These are phyloP conservation scores for Dictyostelium firmibasis DNA, from an alignment of 78 protist genomes.

Conservation along the genomic window DNA sequence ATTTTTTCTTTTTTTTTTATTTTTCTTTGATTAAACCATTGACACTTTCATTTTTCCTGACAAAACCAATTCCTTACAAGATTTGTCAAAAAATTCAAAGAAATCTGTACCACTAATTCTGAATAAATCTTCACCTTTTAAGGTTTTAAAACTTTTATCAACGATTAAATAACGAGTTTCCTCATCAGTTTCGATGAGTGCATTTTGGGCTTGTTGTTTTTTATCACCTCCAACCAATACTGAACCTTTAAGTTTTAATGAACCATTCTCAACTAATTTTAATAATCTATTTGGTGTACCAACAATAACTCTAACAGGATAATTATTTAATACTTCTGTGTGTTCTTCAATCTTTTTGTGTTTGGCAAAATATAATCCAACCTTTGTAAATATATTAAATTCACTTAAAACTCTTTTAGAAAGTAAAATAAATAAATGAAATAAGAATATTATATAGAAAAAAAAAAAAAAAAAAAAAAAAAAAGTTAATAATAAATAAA, in stretches of 20 bases:
- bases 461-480: neutral
- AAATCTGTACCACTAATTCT: conserved; percentile 4
- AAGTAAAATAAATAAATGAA: neutral
- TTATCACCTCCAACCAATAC: neutral
- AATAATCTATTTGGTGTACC: conserved; percentile 70
- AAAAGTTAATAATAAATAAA: neutral
- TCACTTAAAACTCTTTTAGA: neutral
- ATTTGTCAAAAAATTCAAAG: conserved; percentile 14
- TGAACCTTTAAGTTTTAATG: conserved; percentile 43
- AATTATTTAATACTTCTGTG: conserved; percentile 19
- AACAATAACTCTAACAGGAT: conserved; percentile 32
- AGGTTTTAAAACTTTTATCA: conserved; percentile 34
- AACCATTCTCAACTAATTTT: conserved; percentile 44
- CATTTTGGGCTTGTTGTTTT: neutral
- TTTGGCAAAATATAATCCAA: conserved; percentile 68
- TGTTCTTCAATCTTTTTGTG: conserved; percentile 73
- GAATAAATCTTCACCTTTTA: conserved; percentile 27
- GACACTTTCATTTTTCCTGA: conserved; percentile 14
- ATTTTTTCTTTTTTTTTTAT: neutral
- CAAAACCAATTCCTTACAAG: conserved; percentile 30
- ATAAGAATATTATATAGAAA: neutral
- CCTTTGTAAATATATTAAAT: conserved; percentile 7
- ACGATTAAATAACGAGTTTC: conserved; percentile 12
- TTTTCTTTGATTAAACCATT: neutral
- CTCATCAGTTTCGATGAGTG: neutral